Base-by-base conservation (phyloP, 1,139 yeast genomes). In the Debaryomyces coudertii region DNA sequence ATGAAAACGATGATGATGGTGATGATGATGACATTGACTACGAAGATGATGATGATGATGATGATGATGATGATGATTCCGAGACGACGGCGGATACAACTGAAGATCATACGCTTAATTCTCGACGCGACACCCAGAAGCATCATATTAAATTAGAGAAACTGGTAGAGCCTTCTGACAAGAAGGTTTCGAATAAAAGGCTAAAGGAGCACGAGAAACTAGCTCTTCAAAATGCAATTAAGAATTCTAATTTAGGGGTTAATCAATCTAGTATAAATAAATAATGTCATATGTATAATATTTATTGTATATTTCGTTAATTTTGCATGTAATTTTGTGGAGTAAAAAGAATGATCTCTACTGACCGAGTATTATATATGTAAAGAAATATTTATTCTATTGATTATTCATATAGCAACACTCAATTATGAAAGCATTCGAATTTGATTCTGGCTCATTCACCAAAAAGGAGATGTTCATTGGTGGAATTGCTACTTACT, bases 401-500 rank as follows among this genome's bases (percentile, higher is more conserved):
- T 36, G 14, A 16, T 3, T n/a, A 28, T 14, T 27, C 5, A 25
- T 16, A 36, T 4, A 11, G 14, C 7, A 24, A 22, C 29, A 38
- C 25, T 54, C 80, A 18, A 47, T 25, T 24, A 60, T 61, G 61
- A 49, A 51, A 28, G 27, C 42, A 40, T 59, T 61, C 43, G 56
- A 60, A 27, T 56, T 57, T 47, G 63, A 68, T 41, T 56, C 62
- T 8, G 45, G 48, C 11, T 37, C 52, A 3, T 60, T 58, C 52
- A 57, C 68, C 43, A 63, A 67, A 45, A 53, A 54, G 9, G 55
- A 54, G 9, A 56, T 56, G 15, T 53, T 54, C 45, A 60, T 72
- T 33, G 73, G 72, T 11, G 78, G 77, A 1, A 57, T 71, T 39
- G 48, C 55, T 12, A 64, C 68, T 12, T 57, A 68, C 40, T 64